A percentile compares a stretch with the other conserved stretches of the same genome.
Evolutionary conservation across 139 green algal species (phyloP).

Genomic region (Chlamydomonas asymmetrica): DNA sequence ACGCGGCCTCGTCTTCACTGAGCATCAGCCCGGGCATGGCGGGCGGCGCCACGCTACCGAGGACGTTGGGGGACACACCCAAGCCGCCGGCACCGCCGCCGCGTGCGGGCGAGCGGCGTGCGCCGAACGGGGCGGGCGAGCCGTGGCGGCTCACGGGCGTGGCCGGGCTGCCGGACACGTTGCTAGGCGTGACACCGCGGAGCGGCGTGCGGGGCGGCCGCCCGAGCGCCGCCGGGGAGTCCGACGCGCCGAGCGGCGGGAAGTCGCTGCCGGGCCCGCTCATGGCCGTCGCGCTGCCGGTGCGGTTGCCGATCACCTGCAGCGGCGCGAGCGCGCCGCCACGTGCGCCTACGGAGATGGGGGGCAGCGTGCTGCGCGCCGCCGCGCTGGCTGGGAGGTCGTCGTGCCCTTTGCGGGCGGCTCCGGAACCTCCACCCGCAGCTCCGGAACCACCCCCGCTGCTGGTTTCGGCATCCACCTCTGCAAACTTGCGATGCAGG

Average conservation of each 20-base stretch:
- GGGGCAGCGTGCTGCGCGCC: constrained; percentile 5
- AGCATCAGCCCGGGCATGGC: too few relatives aligned
- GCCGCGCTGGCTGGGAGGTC: too few relatives aligned
- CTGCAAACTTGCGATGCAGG: constrained; percentile 20
- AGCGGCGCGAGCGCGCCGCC: constrained; percentile 9
- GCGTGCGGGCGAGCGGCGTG: constrained; percentile 10
- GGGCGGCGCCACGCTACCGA: too few relatives aligned
- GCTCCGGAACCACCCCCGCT: not conserved
- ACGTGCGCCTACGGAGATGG: constrained; percentile 22
- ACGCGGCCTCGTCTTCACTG: too few relatives aligned
- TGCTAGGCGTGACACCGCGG: too few relatives aligned
- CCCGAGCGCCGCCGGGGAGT: not conserved
- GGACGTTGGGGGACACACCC: too few relatives aligned
- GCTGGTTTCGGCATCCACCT: constrained; percentile 23
- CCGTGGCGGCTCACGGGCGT: too few relatives aligned
- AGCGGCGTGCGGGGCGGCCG: constrained; percentile 22
- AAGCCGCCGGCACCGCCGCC: not conserved
- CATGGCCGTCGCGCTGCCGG: not conserved
- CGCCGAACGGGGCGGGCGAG: not conserved
- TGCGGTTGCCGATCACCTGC: constrained; percentile 4
- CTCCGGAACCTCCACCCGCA: not conserved
- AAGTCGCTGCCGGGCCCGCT: not conserved
- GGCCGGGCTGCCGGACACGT: too few relatives aligned
- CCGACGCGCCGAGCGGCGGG: not conserved
- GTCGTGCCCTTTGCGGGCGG: too few relatives aligned